Evolutionary conservation across 2,329 filamentous ascomycete genomes (phyloP).

Genomic region (Chaetomiaceae sp.): DNA sequence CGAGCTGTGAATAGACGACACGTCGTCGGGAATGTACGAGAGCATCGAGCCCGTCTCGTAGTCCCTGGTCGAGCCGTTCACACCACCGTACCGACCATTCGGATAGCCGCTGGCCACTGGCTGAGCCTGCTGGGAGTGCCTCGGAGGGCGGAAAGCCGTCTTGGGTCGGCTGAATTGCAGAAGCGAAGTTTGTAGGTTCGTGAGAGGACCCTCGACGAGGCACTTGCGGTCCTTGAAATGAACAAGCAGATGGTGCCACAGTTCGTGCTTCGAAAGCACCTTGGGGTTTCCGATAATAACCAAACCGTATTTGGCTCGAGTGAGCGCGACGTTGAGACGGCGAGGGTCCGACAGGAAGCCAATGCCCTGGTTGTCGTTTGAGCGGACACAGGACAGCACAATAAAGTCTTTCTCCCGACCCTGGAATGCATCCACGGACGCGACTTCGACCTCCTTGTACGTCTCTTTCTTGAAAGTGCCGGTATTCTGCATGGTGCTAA

Average conservation of each 20-base stretch:
- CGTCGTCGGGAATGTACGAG: slow-evolving; percentile 94
- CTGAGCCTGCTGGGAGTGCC: slow-evolving; percentile 67
- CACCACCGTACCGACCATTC: slow-evolving; percentile 40
- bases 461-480: slow-evolving; percentile 97
- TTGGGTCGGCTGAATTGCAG: slow-evolving; percentile 94
- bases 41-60: slow-evolving; percentile 83
- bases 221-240: slow-evolving; percentile 98
- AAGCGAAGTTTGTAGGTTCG: slow-evolving; percentile 91
- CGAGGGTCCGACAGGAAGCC: slow-evolving; percentile 97
- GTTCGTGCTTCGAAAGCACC: slow-evolving; percentile 92
- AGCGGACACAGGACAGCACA: slow-evolving; percentile 93
- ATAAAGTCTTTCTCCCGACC: slow-evolving; percentile 99
- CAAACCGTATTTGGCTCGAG: slow-evolving; percentile 91
- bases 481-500: slow-evolving; percentile 98
- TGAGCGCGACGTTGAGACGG: slow-evolving; percentile 94
- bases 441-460: slow-evolving; percentile 98
- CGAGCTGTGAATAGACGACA: slow-evolving; percentile 91
- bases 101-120: slow-evolving; percentile 47
- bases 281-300: slow-evolving; percentile 98
- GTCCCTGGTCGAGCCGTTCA: slow-evolving; percentile 43
- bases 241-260: slow-evolving; percentile 91
- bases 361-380: slow-evolving; percentile 98
- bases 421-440: slow-evolving; percentile 97
- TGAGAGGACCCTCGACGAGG: slow-evolving; percentile 89
- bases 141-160: slow-evolving; percentile 85